Evolutionary conservation across 768 basidiomycete genomes (phyloP), one percentile per base, ranked within the genome.

Genomic region (Podaxis mareebaensis): DNA sequence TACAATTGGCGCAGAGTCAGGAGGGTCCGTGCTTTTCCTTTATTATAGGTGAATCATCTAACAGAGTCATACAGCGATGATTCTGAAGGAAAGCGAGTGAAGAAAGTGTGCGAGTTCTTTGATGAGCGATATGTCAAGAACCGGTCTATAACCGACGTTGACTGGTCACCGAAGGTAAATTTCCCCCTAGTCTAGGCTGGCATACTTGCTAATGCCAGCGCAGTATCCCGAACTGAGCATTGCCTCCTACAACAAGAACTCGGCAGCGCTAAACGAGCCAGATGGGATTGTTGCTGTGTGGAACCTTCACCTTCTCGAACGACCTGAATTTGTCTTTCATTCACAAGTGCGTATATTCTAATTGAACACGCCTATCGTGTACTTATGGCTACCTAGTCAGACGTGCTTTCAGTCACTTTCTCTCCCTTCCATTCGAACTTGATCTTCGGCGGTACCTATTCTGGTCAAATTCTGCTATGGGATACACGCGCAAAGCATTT

Each of bases 381-480:
- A 28, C 48, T 58, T 26, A 55, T 55, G 51, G 58, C 17, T 15
- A 24, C 53, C 5, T 73, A 98, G 97, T 98, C 97, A 53, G 97
- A 99, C 71, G 95, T 99, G 39, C 86, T 99, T 20, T 97, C 96
- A 0, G 93, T 99, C 6, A 89, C 91, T 7, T 99, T 99, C 74
- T 98, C 97, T 0, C 96, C 97, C 0, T 99, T 97, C 76, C 96
- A 99, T 74, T 92, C 97, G 1, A 99, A 97, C 70, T 86, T 98
- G 17, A 85, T 99, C 42, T 97, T 99, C 66, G 97, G 97, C 58
- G 97, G 97, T 24, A 98, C 97, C n/a, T 99, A 99, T 73, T 98
- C 97, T 30, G 97, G 97, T 17, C 97, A 99, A 77, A 96, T 99
- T 65, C 79, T 99, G 28, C 84, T 99, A 0, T 99, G 97, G 97